Evolutionary conservation across 1,284 basidiomycete genomes (phyloP).

Genomic region (Takashimella tepidaria): DNA sequence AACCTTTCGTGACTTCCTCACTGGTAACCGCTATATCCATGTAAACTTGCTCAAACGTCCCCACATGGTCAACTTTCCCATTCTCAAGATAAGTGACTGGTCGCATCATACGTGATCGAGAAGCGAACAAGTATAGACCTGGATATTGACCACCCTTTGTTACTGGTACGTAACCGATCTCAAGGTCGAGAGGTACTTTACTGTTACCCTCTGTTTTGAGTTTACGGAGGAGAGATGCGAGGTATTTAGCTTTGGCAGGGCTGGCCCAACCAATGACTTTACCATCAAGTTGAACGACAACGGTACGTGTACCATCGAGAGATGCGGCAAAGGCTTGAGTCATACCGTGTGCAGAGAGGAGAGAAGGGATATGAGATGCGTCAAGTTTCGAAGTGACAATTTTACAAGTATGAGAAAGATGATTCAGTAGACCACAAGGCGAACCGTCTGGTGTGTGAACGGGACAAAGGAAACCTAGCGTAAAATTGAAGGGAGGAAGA

Average conservation of each 20-base stretch:
- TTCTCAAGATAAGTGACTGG: conserved; percentile 90
- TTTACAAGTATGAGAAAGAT: conserved; percentile 89
- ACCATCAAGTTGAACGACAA: conserved; percentile 92
- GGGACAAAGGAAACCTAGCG: conserved; percentile 97
- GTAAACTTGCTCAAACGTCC: conserved; percentile 98
- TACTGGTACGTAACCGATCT: conserved; percentile 87
- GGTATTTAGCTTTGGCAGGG: conserved; percentile 65
- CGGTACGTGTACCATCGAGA: conserved; percentile 72
- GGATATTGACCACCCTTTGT: conserved; percentile 95
- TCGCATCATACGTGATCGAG: conserved; percentile 91
- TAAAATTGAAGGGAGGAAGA: too few relatives aligned
- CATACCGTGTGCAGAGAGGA: conserved; percentile 90
- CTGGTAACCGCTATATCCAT: conserved; percentile 95
- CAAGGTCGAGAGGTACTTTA: conserved; percentile 85
- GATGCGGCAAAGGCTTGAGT: conserved; percentile 73
- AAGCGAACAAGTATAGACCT: conserved; percentile 88
- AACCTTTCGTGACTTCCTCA: conserved; percentile 75
- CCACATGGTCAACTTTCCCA: conserved; percentile 81
- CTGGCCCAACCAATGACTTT: conserved; percentile 93
- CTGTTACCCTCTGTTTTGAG: conserved; percentile 91
- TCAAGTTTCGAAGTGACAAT: conserved; percentile 76
- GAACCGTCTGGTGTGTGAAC: conserved; percentile 98
- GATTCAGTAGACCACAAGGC: conserved; percentile 96
- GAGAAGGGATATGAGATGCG: conserved; percentile 70
- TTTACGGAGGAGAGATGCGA: conserved; percentile 77